phyloP scores from a whole-genome alignment of 169 alveolate species.

The Plasmodium adleri region DNA sequence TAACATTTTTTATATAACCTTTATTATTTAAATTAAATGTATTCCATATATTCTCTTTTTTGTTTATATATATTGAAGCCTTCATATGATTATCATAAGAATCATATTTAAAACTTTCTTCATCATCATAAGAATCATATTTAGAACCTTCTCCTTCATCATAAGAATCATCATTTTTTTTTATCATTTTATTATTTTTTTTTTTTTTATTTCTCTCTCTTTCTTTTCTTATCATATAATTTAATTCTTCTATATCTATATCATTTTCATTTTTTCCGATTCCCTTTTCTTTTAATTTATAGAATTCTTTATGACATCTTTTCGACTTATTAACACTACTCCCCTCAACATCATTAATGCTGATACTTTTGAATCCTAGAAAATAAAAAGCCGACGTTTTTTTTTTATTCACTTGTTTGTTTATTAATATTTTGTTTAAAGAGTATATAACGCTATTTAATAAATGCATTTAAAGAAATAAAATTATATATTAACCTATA shows the following conservation, averaged over 20 bases:
- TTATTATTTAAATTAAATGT: background rate
- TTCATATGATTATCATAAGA: background rate
- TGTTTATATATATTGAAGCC: background rate
- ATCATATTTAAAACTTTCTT: background rate
- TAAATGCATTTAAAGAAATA: too few relatives aligned
- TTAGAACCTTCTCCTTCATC: background rate
- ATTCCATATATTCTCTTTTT: background rate
- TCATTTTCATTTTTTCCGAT: background rate
- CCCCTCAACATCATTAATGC: background rate
- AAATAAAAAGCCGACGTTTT: background rate
- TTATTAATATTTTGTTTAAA: background rate
- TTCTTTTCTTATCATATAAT: constrained; percentile 21
- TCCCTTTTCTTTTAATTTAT: background rate
- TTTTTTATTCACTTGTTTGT: background rate
- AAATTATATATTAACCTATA: too few relatives aligned
- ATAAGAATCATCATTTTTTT: background rate
- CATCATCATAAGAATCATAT: background rate
- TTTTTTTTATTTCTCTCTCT: background rate
- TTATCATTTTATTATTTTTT: background rate
- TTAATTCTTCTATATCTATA: constrained; percentile 8
- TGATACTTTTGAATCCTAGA: background rate
- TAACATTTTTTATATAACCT: constrained; percentile 7
- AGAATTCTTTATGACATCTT: constrained; percentile 4
- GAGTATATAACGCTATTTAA: too few relatives aligned
- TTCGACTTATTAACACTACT: background rate